These are phyloP conservation scores for Eucalyptus microcorys DNA, from an alignment of 345 rosid genomes.

Conservation along the genomic window DNA sequence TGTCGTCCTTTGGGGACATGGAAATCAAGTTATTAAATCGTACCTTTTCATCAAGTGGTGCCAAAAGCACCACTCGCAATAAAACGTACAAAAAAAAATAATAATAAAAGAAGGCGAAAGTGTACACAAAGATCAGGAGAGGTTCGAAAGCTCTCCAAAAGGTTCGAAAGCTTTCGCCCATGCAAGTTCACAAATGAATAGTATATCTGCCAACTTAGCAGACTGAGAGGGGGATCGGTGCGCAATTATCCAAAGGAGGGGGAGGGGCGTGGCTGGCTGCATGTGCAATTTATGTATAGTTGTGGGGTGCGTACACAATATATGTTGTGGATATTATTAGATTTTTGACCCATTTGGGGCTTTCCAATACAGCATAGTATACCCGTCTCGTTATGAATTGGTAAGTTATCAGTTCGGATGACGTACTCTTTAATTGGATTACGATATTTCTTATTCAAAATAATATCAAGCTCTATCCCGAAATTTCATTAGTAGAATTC, in stretches of 20 bases:
- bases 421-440: background rate
- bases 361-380: background rate
- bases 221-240: background rate
- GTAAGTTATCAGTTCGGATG: background rate
- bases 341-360: background rate
- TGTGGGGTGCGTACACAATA: background rate
- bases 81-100: background rate
- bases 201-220: background rate
- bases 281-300: background rate
- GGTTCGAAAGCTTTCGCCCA: background rate
- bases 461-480: background rate
- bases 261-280: background rate
- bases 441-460: background rate
- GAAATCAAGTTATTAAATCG: background rate
- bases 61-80: background rate
- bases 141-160: background rate
- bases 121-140: background rate
- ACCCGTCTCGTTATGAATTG: background rate
- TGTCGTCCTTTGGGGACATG: background rate
- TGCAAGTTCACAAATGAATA: background rate
- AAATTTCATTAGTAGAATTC: background rate
- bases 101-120: background rate
- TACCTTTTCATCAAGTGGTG: background rate
- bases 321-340: background rate
- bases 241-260: background rate